Base-by-base conservation (phyloP, 2,329 filamentous ascomycete species). In the Fusarium caatingaense region DNA sequence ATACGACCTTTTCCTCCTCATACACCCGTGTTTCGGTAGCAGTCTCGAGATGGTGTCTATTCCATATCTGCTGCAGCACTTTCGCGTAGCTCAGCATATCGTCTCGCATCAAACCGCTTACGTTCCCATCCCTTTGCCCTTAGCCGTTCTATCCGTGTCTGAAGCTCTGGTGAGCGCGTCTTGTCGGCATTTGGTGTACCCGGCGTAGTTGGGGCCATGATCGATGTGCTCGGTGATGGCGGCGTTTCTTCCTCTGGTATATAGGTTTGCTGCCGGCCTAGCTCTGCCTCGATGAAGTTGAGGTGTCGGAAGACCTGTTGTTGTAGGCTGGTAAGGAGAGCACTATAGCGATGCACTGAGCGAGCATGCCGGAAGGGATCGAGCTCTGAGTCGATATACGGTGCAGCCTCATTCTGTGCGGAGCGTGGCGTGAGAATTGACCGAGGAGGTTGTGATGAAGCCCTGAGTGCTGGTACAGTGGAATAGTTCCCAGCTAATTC, bases 121-220 rank as follows among this genome's bases (percentile, higher is more conserved):
- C 87, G 79, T 72, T 82, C 83, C 87, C 87, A 89, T 4, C 86
- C 86, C 51, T 73, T 81, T n/a, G 82, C 82, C 21, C 86, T 83
- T 13, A 89, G 77, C 12, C 84, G 81, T 77, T 87, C 85, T 68
- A 89, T 88, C 25, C 87, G 82, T 9, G 84, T 80, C 61, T 81
- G 80, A 5, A 87, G 77, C 34, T 87, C 84, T 20, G 81, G 71
- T 3, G 72, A 70, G 20, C 80, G 79, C 56, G 79, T 69, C 56
- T 82, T 81, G 27, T 81, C 81, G 44, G 78, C 25, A 41, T 56
- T 66, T 12, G 61, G 23, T 54, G 62, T 66, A 47, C 74, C 42
- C 18, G 56, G 12, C 28, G 76, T 34, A 25, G 62, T 30, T 7
- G 45, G 20, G 34, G 12, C 55, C 18, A 25, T 18, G 27, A 40